Evolutionary conservation across 805 yeast genomes (phyloP), one percentile per base, ranked within the genome.

Genomic region (Lachancea sp.): DNA sequence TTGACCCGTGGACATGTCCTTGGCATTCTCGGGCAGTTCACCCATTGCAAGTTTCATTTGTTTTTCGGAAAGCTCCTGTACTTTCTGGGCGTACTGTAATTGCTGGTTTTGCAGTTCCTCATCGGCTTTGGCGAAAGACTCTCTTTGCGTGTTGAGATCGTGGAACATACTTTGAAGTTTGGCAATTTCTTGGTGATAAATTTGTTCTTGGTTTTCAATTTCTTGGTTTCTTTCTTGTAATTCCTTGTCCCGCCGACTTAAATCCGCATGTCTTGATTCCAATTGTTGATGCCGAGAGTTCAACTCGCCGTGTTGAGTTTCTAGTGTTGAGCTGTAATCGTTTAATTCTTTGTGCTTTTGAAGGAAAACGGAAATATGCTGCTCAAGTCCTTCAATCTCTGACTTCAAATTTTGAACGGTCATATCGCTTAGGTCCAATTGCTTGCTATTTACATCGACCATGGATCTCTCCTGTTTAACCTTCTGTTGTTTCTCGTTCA

Each of bases 361-460:
- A 47, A 55, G 32, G 52, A 59, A 65, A 6, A 55, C 45, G 2
- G 43, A 39, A 32, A 64, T 46, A 36, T 62, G 58, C 36, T 62
- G 65, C 5, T 53, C 62, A 22, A 65, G 42, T n/a, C 63, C 61
- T 4, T 51, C 58, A 29, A 73, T 67, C 49, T 74, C 76, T 19
- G 61, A 65, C 52, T 69, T 69, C n/a, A 76, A 57, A 27, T 68
- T 69, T 16, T 64, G 59, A 17, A 71, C 69, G 38, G 75, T 76
- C 17, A 75, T 64, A 51, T 84, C 73, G n/a, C 76, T 68, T 3
- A 84, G 78, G 34, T 78, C 81, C 40, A 82, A 72, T 60, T 89
- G 96, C 35, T 83, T 81, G 45, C 78, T 71, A 54, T 78, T 78
- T 34, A 87, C 86, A 36, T 82, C 74, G 17, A 74, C 71, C 53